These are phyloP conservation scores for Abelmoschus esculentus DNA, from an alignment of 345 rosid genomes.

Conservation along the genomic window DNA sequence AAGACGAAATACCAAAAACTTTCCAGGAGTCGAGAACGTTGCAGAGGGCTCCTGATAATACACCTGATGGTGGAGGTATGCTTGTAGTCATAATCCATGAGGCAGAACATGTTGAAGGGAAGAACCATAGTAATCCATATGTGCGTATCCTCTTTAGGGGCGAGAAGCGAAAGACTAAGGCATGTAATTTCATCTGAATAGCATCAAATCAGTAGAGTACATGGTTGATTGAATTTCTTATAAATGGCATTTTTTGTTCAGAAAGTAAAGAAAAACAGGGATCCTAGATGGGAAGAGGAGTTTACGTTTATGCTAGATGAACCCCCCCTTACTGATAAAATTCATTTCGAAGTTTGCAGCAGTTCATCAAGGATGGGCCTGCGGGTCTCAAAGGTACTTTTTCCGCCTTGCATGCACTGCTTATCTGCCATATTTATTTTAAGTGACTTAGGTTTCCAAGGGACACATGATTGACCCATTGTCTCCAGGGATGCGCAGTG, in stretches of 20 bases:
- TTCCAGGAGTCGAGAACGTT: conserved; percentile 39
- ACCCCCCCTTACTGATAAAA: conserved; percentile 61
- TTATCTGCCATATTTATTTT: too few relatives aligned
- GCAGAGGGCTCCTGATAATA: conserved; percentile 74
- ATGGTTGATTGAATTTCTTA: not conserved
- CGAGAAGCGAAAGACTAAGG: conserved; percentile 79
- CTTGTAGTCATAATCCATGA: conserved; percentile 80
- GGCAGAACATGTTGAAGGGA: conserved; percentile 87
- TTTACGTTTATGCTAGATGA: conserved; percentile 68
- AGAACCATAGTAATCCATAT: conserved; percentile 80
- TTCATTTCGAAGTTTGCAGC: conserved; percentile 80
- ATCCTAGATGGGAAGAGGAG: conserved; percentile 94
- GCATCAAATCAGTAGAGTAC: not conserved
- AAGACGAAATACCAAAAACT: conserved; percentile 47
- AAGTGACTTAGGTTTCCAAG: too few relatives aligned
- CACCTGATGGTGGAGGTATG: conserved; percentile 79
- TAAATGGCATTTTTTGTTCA: conserved; percentile 11
- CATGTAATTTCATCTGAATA: conserved; percentile 6
- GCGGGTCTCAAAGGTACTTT: conserved; percentile 39
- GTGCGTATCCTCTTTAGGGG: conserved; percentile 67
- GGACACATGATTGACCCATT: too few relatives aligned
- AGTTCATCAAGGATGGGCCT: conserved; percentile 74
- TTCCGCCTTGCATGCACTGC: too few relatives aligned
- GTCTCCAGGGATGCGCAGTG: too few relatives aligned
- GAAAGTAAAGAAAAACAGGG: conserved; percentile 80